phyloP scores from a whole-genome alignment of 1,139 yeast genomes.

The Nakaseomyces uthaithaninus region DNA sequence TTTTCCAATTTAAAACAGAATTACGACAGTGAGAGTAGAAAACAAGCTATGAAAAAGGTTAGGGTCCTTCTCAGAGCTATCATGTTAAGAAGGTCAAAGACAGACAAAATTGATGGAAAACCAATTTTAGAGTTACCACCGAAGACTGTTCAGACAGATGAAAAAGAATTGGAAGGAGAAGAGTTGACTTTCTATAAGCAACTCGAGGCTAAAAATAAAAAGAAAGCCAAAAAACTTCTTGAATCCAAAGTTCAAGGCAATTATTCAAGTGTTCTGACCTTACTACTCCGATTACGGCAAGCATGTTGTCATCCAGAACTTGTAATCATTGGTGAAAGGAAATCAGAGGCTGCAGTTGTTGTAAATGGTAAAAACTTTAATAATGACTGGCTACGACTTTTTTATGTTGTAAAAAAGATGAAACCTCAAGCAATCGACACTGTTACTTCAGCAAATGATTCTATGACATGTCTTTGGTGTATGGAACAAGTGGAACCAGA shows the following conservation, averaged over 20 bases:
- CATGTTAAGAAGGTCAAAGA: constrained; percentile 71
- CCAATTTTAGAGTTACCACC: constrained; percentile 67
- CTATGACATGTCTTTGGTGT: constrained; percentile 56
- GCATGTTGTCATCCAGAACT: constrained; percentile 82
- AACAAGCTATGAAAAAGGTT: constrained; percentile 51
- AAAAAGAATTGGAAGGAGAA: constrained; percentile 43
- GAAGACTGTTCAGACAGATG: constrained; percentile 44
- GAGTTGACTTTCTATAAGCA: constrained; percentile 51
- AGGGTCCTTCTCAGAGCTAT: constrained; percentile 70
- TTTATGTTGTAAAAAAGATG: constrained; percentile 24
- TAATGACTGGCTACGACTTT: constrained; percentile 28
- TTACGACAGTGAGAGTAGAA: constrained; percentile 32
- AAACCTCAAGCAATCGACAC: constrained; percentile 22
- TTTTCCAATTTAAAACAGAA: constrained; percentile 34
- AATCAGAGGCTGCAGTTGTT: constrained; percentile 30
- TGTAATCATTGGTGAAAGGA: constrained; percentile 56
- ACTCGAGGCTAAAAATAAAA: constrained; percentile 52
- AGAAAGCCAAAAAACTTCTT: constrained; percentile 42
- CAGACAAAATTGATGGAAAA: constrained; percentile 66
- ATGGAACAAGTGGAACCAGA: constrained; percentile 48
- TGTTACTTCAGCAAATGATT: constrained; percentile 27
- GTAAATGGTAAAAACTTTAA: constrained; percentile 27
- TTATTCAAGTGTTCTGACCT: constrained; percentile 57
- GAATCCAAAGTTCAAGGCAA: constrained; percentile 34
- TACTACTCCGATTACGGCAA: constrained; percentile 75